phyloP scores from a whole-genome alignment of 2,329 filamentous ascomycete genomes.

The Aspergillus sergii region DNA sequence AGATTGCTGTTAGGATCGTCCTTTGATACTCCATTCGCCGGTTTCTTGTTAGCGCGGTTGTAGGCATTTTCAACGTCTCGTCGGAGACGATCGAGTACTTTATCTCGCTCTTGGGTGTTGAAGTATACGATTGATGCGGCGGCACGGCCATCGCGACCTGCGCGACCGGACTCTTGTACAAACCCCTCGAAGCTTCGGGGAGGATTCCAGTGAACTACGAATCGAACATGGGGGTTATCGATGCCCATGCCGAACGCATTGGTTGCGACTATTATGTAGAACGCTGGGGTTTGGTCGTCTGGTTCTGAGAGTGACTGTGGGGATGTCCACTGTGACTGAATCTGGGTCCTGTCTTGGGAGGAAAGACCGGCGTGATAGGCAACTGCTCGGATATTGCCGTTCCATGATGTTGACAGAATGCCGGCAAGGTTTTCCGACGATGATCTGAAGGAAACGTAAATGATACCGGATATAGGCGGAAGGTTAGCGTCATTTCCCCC shows the following conservation, averaged over 20 bases:
- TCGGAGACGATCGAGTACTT: slow-evolving; percentile 60
- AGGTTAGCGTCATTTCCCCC: slow-evolving; percentile 23
- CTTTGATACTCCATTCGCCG: background rate
- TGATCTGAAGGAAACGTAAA: slow-evolving; percentile 49
- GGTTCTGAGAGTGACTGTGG: slow-evolving; percentile 14
- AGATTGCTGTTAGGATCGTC: slow-evolving; percentile 24
- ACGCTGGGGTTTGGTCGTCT: slow-evolving; percentile 56
- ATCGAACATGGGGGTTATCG: slow-evolving; percentile 91
- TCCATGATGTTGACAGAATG: slow-evolving; percentile 31
- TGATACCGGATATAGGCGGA: slow-evolving; percentile 48
- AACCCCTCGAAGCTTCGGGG: slow-evolving; percentile 95
- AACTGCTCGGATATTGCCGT: slow-evolving; percentile 43
- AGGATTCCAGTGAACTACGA: slow-evolving; percentile 92
- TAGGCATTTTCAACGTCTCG: slow-evolving; percentile 45
- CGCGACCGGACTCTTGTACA: slow-evolving; percentile 92
- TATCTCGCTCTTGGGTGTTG: slow-evolving; percentile 80
- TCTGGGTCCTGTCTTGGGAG: slow-evolving; percentile 69
- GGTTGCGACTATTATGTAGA: slow-evolving; percentile 91
- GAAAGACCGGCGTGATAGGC: slow-evolving; percentile 63
- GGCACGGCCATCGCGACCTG: slow-evolving; percentile 85
- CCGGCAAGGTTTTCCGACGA: slow-evolving; percentile 45
- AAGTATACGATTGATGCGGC: slow-evolving; percentile 90
- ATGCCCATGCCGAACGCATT: slow-evolving; percentile 98
- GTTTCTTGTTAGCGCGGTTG: slow-evolving; percentile 29
- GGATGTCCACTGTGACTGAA: slow-evolving; percentile 46